Percentiles rank a stretch among this genome's conserved stretches.
Evolutionary conservation across 1,139 yeast genomes (phyloP).

Genomic region (Magnusiomyces suaveolens): DNA sequence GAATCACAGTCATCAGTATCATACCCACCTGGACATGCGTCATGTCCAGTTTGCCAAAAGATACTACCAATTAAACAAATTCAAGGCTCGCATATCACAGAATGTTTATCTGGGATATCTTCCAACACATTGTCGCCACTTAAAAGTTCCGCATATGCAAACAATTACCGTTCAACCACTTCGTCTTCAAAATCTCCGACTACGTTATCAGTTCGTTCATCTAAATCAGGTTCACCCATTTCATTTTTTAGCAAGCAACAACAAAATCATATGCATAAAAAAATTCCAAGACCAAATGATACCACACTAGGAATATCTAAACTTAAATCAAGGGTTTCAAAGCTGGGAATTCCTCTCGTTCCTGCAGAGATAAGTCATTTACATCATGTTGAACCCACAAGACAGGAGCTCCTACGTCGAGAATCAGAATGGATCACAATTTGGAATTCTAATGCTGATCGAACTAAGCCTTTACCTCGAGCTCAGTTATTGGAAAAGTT

Average conservation of each 20-base stretch:
- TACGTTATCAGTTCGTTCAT: neutral
- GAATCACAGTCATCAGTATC: neutral
- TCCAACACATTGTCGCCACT: neutral
- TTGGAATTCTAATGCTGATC: conserved; percentile 77
- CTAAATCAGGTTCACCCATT: neutral
- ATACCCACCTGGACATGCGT: conserved; percentile 6
- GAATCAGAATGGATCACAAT: conserved; percentile 70
- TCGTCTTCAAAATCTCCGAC: neutral
- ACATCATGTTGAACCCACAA: conserved; percentile 39
- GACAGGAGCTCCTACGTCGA: conserved; percentile 56
- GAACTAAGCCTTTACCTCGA: conserved; percentile 55
- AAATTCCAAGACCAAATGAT: conserved; percentile 43
- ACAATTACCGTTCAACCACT: too few species aligned
- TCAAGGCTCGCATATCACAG: conserved; percentile 61
- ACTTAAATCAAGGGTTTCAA: conserved; percentile 45
- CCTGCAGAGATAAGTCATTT: neutral
- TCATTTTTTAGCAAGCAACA: conserved; percentile 10
- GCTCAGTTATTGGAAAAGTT: conserved; percentile 47
- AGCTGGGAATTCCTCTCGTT: conserved; percentile 41
- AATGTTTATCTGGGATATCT: conserved; percentile 38
- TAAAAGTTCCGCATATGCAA: too few species aligned
- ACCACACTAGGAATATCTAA: conserved; percentile 37
- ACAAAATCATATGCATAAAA: neutral
- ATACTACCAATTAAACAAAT: conserved; percentile 48
- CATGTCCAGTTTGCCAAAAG: conserved; percentile 63